A percentile compares a stretch with the other conserved stretches of the same genome.
These are phyloP conservation scores for Mycena kentingensis DNA, from an alignment of 768 basidiomycete genomes.

Conservation along the genomic window DNA sequence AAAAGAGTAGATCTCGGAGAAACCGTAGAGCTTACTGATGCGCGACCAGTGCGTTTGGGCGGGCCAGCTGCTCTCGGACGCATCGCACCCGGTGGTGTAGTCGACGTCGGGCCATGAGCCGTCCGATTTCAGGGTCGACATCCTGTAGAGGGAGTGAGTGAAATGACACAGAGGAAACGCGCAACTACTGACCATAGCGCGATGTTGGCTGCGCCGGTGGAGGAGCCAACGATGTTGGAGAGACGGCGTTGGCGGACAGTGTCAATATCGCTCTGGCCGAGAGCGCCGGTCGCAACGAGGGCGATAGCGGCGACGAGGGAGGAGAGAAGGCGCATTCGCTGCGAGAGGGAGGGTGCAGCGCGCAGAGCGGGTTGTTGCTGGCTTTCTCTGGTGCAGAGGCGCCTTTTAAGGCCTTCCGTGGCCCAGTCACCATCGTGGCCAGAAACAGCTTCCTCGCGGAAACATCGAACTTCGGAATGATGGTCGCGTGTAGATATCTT, in stretches of 20 bases:
- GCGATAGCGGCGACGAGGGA: neutral
- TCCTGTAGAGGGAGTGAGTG: constrained; percentile 24
- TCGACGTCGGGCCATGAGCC: constrained; percentile 52
- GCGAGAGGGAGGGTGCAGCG: neutral
- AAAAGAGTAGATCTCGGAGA: neutral
- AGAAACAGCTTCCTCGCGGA: neutral
- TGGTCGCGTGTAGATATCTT: too few species aligned
- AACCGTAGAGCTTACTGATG: constrained; percentile 33
- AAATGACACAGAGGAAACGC: constrained; percentile 4
- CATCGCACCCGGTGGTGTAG: constrained; percentile 54
- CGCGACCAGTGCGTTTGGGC: constrained; percentile 54
- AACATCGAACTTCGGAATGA: too few species aligned
- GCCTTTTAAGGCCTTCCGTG: neutral
- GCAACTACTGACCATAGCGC: constrained; percentile 33
- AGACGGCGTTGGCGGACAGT: constrained; percentile 39
- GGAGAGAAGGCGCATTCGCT: neutral
- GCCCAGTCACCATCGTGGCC: constrained; percentile 2
- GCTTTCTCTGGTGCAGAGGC: neutral
- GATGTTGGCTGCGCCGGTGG: constrained; percentile 42
- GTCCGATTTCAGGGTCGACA: constrained; percentile 33
- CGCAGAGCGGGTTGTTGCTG: neutral
- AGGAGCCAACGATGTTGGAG: constrained; percentile 41
- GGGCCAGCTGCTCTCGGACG: constrained; percentile 59
- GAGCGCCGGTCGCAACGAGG: constrained; percentile 1
- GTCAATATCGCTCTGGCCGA: constrained; percentile 32